These are phyloP conservation scores for Brassica nigra DNA, from an alignment of 345 rosid genomes.

Conservation along the genomic window DNA sequence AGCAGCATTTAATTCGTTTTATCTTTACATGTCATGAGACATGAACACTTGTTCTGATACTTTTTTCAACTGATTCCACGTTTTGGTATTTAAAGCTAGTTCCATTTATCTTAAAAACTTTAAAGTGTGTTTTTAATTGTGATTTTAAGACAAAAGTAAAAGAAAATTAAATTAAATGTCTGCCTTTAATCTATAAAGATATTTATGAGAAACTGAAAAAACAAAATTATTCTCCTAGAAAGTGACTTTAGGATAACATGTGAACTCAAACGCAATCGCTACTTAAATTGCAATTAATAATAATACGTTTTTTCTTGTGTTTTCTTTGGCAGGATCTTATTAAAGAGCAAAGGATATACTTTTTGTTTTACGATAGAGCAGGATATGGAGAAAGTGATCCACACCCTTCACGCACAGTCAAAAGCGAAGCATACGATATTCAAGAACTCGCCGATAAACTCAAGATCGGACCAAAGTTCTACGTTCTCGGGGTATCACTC, in stretches of 20 bases:
- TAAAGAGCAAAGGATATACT: constrained; percentile 62
- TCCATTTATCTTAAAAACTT: not conserved
- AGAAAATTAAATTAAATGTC: too few relatives aligned
- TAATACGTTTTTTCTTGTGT: not conserved
- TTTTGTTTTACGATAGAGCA: constrained; percentile 74
- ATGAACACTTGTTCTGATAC: not conserved
- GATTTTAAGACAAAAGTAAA: not conserved
- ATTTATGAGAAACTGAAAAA: not conserved
- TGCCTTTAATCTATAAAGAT: not conserved
- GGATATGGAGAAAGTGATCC: constrained; percentile 99
- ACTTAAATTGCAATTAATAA: not conserved
- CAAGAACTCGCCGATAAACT: constrained; percentile 87
- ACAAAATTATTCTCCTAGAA: not conserved
- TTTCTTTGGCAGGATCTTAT: constrained; percentile 56
- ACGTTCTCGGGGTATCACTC: constrained; percentile 75
- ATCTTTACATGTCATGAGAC: not conserved
- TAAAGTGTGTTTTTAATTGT: not conserved
- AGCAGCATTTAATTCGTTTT: not conserved
- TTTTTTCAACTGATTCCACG: not conserved
- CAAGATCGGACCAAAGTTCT: constrained; percentile 67
- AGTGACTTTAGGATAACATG: not conserved
- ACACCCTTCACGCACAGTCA: constrained; percentile 69
- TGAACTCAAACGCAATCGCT: not conserved
- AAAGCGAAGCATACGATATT: constrained; percentile 76
- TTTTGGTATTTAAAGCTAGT: not conserved